A percentile compares a stretch with the other conserved stretches of the same genome.
Conservation (phyloP, 345 rosid genomes). For the Salix exigua region DNA sequence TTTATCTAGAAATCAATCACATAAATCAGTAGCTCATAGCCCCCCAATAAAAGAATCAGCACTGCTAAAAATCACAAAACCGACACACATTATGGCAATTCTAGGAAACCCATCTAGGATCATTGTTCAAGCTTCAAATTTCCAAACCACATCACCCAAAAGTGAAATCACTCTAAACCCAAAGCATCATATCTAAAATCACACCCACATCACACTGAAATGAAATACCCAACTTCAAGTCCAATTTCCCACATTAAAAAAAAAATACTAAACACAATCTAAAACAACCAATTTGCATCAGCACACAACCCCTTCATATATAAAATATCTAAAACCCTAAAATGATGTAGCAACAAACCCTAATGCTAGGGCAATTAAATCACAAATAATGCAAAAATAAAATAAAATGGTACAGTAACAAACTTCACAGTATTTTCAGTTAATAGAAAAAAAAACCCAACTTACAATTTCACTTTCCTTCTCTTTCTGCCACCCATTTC, state of each 20-base stretch:
- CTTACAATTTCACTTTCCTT: constrained; percentile 45
- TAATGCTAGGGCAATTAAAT: neutral
- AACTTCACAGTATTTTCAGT: neutral
- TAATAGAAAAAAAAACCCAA: neutral
- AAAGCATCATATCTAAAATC: neutral
- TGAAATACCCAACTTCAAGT: neutral
- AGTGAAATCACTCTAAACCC: neutral
- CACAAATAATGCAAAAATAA: neutral
- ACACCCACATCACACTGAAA: neutral
- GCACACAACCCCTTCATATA: neutral
- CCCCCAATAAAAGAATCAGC: neutral
- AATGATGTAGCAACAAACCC: constrained; percentile 16
- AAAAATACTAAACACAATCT: neutral
- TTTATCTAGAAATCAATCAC: neutral
- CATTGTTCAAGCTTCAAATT: neutral
- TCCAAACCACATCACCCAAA: neutral
- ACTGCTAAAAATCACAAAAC: neutral
- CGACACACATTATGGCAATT: neutral
- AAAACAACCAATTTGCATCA: neutral
- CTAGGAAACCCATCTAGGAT: neutral
- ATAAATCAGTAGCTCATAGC: neutral
- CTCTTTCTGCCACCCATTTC: constrained; percentile 41
- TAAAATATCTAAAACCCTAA: constrained; percentile 1
- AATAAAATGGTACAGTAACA: neutral
- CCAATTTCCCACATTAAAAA: constrained; percentile 7